Percentiles rank a stretch among this genome's conserved stretches.
phyloP scores from a whole-genome alignment of 257 asterid species.

The Ligustrum vulgare region DNA sequence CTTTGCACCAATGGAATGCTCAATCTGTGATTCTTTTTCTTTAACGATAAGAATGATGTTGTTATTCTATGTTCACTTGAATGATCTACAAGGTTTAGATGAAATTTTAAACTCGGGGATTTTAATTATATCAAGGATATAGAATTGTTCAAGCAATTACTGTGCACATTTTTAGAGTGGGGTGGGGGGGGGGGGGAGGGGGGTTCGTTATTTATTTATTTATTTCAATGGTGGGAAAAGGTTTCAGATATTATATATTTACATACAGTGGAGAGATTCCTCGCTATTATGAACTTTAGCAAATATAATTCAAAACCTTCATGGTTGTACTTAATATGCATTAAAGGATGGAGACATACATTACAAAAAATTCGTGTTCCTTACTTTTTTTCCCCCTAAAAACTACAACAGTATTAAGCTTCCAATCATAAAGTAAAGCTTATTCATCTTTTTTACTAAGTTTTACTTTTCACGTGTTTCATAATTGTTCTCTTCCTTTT shows the following conservation, averaged over 20 bases:
- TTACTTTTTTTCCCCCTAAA: too few species aligned
- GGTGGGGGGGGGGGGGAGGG: too few species aligned
- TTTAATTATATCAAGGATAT: neutral
- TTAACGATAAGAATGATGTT: neutral
- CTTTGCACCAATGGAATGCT: conserved; percentile 28
- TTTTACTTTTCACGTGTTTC: neutral
- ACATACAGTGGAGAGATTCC: neutral
- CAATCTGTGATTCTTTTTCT: neutral
- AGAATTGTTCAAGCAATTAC: neutral
- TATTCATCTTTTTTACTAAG: too few species aligned
- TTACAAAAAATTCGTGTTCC: neutral
- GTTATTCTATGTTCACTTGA: neutral
- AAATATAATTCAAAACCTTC: neutral
- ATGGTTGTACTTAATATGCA: neutral
- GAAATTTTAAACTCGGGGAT: neutral
- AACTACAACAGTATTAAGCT: neutral
- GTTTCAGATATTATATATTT: neutral
- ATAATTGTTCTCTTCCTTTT: neutral
- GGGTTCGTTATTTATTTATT: too few species aligned
- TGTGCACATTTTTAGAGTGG: too few species aligned
- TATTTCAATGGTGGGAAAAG: neutral
- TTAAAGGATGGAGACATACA: neutral
- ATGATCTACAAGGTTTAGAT: neutral
- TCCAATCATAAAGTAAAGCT: neutral
- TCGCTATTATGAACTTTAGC: neutral